A percentile compares a stretch with the other conserved stretches of the same genome.
Evolutionary conservation across 371 early-diverging fungal species (phyloP).

Genomic region (Syncephalastrum sp.): DNA sequence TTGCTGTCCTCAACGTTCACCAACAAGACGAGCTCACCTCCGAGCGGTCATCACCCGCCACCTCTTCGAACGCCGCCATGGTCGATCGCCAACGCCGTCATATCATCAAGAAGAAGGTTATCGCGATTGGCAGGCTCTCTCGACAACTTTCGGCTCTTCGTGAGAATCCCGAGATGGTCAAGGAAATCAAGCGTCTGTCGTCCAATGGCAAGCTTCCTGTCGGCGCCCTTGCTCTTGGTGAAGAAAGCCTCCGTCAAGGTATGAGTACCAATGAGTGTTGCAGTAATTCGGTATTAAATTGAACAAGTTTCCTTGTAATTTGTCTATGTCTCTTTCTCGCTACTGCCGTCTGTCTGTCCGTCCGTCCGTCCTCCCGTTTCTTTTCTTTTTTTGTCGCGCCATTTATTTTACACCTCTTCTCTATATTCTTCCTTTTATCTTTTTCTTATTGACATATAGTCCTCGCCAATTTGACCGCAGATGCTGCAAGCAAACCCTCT

Average conservation of each 20-base stretch:
- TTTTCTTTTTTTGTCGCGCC: background rate
- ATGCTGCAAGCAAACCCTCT: conserved; percentile 1
- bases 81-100: conserved; percentile 30
- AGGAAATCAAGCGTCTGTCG: conserved; percentile 30
- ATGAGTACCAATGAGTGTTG: background rate
- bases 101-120: conserved; percentile 39
- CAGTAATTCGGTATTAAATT: conserved; percentile 1
- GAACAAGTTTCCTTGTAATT: conserved; percentile 2
- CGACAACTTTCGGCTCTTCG: conserved; percentile 30
- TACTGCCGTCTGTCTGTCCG: background rate
- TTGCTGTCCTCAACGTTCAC: conserved; percentile 21
- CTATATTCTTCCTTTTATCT: background rate
- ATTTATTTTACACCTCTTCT: background rate
- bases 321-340: background rate
- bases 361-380: background rate
- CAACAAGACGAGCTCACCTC: conserved; percentile 19
- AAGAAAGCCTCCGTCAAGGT: background rate
- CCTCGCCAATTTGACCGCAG: background rate
- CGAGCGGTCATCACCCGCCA: background rate
- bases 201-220: conserved; percentile 29
- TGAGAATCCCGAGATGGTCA: conserved; percentile 35
- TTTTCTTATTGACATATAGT: background rate
- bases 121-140: conserved; percentile 43
- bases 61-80: conserved; percentile 4
- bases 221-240: conserved; percentile 30